A percentile compares a stretch with the other conserved stretches of the same genome.
Conservation (phyloP, 345 rosid genomes). For the Linum lewisii region DNA sequence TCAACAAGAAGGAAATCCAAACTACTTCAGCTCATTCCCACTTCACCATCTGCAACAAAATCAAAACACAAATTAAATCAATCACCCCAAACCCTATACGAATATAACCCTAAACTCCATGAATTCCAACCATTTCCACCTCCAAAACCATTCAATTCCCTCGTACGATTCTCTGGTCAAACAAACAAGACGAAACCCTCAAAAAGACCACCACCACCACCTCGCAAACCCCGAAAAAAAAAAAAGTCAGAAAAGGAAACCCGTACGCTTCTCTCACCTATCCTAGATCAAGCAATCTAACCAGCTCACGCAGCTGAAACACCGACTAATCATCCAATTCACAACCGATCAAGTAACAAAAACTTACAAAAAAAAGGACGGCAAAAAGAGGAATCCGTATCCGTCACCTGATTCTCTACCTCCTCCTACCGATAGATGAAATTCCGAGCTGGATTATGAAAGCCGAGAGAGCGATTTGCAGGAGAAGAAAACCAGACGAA, state of each 20-base stretch:
- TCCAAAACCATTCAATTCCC: neutral
- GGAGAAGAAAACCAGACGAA: neutral
- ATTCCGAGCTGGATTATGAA: neutral
- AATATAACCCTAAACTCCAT: neutral
- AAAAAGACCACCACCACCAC: neutral
- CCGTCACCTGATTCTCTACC: neutral
- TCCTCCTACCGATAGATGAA: neutral
- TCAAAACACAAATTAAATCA: neutral
- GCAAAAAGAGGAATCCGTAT: neutral
- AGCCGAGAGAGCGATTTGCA: neutral
- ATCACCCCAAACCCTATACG: neutral
- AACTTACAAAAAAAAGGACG: neutral
- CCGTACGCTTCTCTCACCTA: neutral
- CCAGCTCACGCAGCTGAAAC: neutral
- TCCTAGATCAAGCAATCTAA: constrained; percentile 5
- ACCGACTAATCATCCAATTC: neutral
- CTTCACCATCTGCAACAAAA: neutral
- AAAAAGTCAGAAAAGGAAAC: too few species aligned
- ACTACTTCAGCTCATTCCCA: constrained; percentile 7
- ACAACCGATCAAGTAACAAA: neutral
- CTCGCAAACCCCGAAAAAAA: neutral
- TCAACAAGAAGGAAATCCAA: constrained; percentile 5
- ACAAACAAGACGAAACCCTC: neutral
- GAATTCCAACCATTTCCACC: neutral
- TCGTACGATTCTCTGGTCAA: neutral